Conservation (phyloP, 768 basidiomycete genomes). For the Lactarius hatsudake region DNA sequence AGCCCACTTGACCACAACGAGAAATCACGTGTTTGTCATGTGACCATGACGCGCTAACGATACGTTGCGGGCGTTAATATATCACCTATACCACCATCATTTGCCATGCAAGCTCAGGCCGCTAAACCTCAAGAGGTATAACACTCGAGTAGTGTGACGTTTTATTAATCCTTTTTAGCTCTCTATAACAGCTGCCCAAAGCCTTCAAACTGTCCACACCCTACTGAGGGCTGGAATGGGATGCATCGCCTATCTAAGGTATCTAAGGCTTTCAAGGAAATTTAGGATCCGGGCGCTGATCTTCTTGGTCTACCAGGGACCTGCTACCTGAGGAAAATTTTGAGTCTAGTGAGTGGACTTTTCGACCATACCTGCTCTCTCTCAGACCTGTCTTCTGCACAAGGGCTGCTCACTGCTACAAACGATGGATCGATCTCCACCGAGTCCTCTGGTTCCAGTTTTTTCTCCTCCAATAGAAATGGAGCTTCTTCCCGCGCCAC, state of each 20-base stretch:
- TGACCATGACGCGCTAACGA: slow-evolving; percentile 17
- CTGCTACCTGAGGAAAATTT: slow-evolving; percentile 80
- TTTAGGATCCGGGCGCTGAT: slow-evolving; percentile 18
- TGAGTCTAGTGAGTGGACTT: slow-evolving; percentile 31
- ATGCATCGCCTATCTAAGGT: slow-evolving; percentile 77
- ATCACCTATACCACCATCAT: background rate
- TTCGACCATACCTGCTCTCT: slow-evolving; percentile 9
- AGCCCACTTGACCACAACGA: background rate
- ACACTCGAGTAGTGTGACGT: background rate
- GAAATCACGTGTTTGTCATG: slow-evolving; percentile 6
- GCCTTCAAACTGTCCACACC: slow-evolving; percentile 68
- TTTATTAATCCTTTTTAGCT: slow-evolving; percentile 28
- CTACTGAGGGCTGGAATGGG: slow-evolving; percentile 70
- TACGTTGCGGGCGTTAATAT: background rate
- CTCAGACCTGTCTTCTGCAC: slow-evolving; percentile 7
- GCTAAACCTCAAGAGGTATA: slow-evolving; percentile 32
- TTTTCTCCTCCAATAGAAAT: slow-evolving; percentile 36
- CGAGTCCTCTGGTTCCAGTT: slow-evolving; percentile 36
- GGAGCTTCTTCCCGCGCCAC: slow-evolving; percentile 40
- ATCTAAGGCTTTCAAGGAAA: slow-evolving; percentile 16
- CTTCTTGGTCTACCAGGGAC: slow-evolving; percentile 44
- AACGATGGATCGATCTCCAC: slow-evolving; percentile 34
- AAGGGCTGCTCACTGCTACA: slow-evolving; percentile 56
- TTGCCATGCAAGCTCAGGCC: slow-evolving; percentile 42
- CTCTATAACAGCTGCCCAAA: slow-evolving; percentile 47